phyloP scores from a whole-genome alignment of 2,329 filamentous ascomycete species.

The Truncatella angustata region DNA sequence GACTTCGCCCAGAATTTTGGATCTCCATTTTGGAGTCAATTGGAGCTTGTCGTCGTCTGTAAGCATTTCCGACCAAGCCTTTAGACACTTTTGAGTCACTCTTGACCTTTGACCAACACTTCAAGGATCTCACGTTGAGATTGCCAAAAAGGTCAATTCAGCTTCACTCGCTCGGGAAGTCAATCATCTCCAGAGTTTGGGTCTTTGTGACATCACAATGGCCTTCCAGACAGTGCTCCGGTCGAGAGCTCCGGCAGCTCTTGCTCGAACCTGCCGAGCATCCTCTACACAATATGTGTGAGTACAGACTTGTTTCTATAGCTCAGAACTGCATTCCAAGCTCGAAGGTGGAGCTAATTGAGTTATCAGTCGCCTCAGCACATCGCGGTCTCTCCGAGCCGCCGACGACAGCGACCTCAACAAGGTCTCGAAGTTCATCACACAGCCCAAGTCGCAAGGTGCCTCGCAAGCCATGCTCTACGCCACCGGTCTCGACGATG shows the following conservation, averaged over 20 bases:
- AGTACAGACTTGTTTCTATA: too few species aligned
- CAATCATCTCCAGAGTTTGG: background rate
- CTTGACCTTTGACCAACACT: background rate
- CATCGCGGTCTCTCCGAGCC: conserved; percentile 44
- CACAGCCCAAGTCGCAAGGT: conserved; percentile 96
- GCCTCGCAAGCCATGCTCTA: conserved; percentile 99
- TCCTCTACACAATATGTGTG: conserved; percentile 24
- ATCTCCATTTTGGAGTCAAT: background rate
- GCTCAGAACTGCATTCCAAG: too few species aligned
- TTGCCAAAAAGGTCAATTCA: conserved; percentile 2
- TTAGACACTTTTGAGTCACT: conserved; percentile 1
- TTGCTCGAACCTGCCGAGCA: conserved; percentile 22
- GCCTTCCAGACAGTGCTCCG: conserved; percentile 28
- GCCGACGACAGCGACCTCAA: conserved; percentile 65
- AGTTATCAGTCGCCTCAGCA: conserved; percentile 48
- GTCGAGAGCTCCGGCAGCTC: conserved; percentile 26
- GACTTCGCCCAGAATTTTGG: conserved; percentile 10
- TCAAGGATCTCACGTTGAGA: background rate
- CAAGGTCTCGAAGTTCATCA: conserved; percentile 80
- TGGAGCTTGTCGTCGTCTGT: background rate
- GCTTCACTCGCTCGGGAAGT: background rate
- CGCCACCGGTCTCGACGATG: conserved; percentile 82
- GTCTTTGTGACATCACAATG: conserved; percentile 19
- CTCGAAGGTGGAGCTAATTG: background rate
- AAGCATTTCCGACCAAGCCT: background rate